Evolutionary conservation across 1,284 basidiomycete species (phyloP).

Genomic region (Melanopsichium pennsylvanicum): DNA sequence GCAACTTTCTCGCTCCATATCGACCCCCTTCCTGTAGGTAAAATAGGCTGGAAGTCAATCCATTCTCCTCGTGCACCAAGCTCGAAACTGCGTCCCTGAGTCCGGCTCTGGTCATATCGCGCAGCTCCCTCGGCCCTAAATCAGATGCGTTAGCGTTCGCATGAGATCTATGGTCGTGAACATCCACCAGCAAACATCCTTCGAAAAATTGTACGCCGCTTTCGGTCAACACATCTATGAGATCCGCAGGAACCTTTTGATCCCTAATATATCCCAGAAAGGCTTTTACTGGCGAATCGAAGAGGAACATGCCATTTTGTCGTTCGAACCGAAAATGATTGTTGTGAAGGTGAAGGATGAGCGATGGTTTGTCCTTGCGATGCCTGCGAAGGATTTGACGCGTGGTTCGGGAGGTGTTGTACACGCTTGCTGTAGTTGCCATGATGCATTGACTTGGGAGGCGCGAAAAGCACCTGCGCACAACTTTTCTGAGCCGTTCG

Average conservation of each 20-base stretch:
- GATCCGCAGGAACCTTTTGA: conserved; percentile 57
- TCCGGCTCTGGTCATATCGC: conserved; percentile 11
- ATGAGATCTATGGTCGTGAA: conserved; percentile 60
- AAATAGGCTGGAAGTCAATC: conserved; percentile 32
- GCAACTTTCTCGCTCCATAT: conserved; percentile 35
- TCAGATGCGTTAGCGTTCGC: conserved; percentile 9
- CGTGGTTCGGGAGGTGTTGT: conserved; percentile 61
- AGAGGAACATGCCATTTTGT: conserved; percentile 61
- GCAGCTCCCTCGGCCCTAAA: conserved; percentile 25
- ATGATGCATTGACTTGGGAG: no score
- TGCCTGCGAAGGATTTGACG: conserved; percentile 62
- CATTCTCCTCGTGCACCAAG: conserved; percentile 2
- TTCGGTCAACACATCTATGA: conserved; percentile 59
- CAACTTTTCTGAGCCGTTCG: no score
- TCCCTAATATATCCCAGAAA: conserved; percentile 59
- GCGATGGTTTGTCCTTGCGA: conserved; percentile 58
- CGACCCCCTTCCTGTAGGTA: conserved; percentile 55
- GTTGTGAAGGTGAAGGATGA: conserved; percentile 59
- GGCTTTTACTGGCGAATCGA: conserved; percentile 59
- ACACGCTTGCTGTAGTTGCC: conserved; percentile 62
- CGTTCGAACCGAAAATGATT: conserved; percentile 62
- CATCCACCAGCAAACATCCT: conserved; percentile 60
- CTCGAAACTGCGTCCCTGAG: background rate
- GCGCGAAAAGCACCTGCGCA: no score
- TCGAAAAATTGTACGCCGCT: conserved; percentile 60